phyloP scores from a whole-genome alignment of 495 filamentous ascomycete species.

The Eremomyces bilateralis region DNA sequence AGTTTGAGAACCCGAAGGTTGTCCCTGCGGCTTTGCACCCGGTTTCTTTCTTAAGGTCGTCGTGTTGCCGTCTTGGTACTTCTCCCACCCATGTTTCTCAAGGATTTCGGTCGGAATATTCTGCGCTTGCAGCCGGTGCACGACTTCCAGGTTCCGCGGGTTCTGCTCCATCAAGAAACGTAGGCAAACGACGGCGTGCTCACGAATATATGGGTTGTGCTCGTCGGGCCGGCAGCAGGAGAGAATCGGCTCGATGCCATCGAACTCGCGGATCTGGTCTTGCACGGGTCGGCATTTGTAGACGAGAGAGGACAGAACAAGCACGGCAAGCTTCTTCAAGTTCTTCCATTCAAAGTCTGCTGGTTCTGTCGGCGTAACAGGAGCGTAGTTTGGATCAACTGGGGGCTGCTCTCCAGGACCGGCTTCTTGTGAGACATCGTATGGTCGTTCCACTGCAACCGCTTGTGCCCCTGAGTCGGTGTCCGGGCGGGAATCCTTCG shows the following conservation, averaged over 20 bases:
- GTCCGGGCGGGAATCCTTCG: not conserved
- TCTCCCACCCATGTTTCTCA: slow-evolving; percentile 21
- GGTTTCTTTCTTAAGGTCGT: too few relatives aligned
- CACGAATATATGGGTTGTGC: slow-evolving; percentile 73
- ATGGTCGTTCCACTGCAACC: slow-evolving; percentile 18
- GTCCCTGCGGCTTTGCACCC: too few relatives aligned
- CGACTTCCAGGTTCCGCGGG: slow-evolving; percentile 51
- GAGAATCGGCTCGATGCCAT: slow-evolving; percentile 67
- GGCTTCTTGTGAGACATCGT: slow-evolving; percentile 12
- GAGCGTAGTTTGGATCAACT: slow-evolving; percentile 27
- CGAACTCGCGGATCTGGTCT: slow-evolving; percentile 58
- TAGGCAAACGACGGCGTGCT: slow-evolving; percentile 76
- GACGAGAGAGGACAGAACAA: slow-evolving; percentile 66
- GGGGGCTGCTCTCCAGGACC: slow-evolving; percentile 15
- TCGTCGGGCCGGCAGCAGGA: slow-evolving; percentile 72
- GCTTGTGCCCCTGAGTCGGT: not conserved
- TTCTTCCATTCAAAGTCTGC: slow-evolving; percentile 85
- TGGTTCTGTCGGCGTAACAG: slow-evolving; percentile 45
- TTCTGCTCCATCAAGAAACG: slow-evolving; percentile 78
- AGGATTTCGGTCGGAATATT: slow-evolving; percentile 18
- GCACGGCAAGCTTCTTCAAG: slow-evolving; percentile 75
- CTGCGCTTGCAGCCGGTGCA: slow-evolving; percentile 32
- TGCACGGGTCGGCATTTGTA: slow-evolving; percentile 64
- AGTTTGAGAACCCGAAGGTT: too few relatives aligned
- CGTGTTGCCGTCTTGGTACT: slow-evolving; percentile 19